Evolutionary conservation across 805 yeast genomes (phyloP), one percentile per base, ranked within the genome.

Genomic region (Suhomyces canberraensis): DNA sequence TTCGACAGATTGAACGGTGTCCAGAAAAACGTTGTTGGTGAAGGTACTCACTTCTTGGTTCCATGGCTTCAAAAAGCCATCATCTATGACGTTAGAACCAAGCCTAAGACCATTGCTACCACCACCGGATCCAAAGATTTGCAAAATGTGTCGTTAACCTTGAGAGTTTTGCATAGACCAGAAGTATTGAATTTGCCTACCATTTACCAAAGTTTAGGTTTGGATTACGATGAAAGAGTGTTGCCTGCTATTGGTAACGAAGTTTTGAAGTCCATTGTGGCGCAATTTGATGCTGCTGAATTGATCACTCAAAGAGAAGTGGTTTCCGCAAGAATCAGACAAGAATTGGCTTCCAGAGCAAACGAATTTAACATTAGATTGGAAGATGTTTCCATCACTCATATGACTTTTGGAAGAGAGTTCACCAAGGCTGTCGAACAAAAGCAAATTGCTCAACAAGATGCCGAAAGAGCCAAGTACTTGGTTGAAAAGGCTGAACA

Each of bases 361-460:
- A 61, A 64, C 41, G 97, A 93, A 64, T 93, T 93, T 70, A 78
- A 84, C 64, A 90, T 93, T 57, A 84, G 76, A 58, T 76, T 93
- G 50, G 98, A 93, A 64, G 98, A 93, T 65, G 98, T 93, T 36
- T 86, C 96, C 17, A 93, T 93, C 49, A 93, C 98, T 11, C 98
- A 93, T 66, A 82, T 93, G 87, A 87, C 97, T 0, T 93, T 93
- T 61, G 98, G 98, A 36, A 77, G 75, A 47, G 98, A 93, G 59
- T 93, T 93, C 71, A 93, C 98, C 37, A 90, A 86, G 64, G 98
- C 98, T 22, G 98, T 93, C 42, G 98, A 93, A 69, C 95, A 87
- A 69, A 93, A 93, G 62, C 98, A 93, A 67, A 95, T 93, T 66
- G 98, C 98, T 21, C 98, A 93, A 69, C 98, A 93, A 67, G 98